Evolutionary conservation across 2,329 filamentous ascomycete genomes (phyloP).

Genomic region (Rhytidhysteron rufulum): DNA sequence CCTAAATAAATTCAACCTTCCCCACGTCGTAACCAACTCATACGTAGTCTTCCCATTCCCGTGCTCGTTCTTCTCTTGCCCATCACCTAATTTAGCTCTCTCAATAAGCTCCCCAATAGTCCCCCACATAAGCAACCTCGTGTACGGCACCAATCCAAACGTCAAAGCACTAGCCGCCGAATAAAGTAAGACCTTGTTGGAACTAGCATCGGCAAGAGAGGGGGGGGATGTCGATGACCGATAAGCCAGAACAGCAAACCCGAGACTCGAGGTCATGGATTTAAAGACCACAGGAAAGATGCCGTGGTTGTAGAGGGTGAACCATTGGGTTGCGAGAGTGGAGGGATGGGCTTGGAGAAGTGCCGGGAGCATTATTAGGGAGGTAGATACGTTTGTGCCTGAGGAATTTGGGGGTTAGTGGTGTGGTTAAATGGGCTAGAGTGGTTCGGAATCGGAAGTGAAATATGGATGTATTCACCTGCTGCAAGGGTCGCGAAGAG

Average conservation of each 20-base stretch:
- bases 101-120: conserved; percentile 2
- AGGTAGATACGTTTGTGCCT: conserved; percentile 16
- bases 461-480: too few species aligned
- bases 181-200: background rate
- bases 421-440: background rate
- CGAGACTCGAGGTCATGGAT: conserved; percentile 11
- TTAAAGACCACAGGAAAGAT: conserved; percentile 14
- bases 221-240: background rate
- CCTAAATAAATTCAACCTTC: conserved; percentile 11
- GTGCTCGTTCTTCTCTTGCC: background rate
- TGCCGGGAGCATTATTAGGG: conserved; percentile 14
- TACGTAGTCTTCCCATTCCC: conserved; percentile 4
- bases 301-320: conserved; percentile 15
- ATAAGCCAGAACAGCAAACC: conserved; percentile 15
- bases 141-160: background rate
- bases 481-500: conserved; percentile 17
- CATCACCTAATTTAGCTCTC: background rate
- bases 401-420: background rate
- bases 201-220: too few species aligned
- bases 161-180: background rate
- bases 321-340: conserved; percentile 16
- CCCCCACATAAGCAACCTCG: background rate
- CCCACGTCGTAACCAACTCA: conserved; percentile 14
- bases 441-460: background rate
- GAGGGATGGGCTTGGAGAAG: conserved; percentile 9